Evolutionary conservation across 2,329 filamentous ascomycete species (phyloP).

Genomic region (Ceratocystis cubensis): DNA sequence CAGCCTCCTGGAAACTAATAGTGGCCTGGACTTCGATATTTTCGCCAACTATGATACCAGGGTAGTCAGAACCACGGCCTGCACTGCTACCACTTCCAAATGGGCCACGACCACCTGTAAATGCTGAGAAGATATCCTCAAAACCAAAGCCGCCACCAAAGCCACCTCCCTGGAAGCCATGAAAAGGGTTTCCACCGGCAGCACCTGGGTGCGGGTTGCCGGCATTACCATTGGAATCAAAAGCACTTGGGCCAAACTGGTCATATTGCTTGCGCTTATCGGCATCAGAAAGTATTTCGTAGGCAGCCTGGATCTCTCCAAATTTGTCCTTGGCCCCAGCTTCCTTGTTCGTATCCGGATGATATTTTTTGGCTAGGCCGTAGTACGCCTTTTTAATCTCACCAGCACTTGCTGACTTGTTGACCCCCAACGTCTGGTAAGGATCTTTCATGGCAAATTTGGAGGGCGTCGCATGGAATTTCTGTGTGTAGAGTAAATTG

Average conservation of each 20-base stretch:
- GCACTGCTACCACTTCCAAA: conserved; percentile 44
- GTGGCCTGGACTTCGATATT: conserved; percentile 90
- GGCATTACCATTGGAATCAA: conserved; percentile 60
- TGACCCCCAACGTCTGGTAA: conserved; percentile 75
- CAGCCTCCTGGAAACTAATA: conserved; percentile 92
- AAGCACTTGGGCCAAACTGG: conserved; percentile 76
- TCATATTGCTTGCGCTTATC: conserved; percentile 91
- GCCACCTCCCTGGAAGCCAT: conserved; percentile 48
- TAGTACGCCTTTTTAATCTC: conserved; percentile 99
- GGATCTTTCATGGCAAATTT: conserved; percentile 56
- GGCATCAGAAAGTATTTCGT: conserved; percentile 83
- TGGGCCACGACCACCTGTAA: conserved; percentile 45
- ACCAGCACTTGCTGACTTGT: conserved; percentile 62
- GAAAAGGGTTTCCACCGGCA: conserved; percentile 50
- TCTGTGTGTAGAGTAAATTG: conserved; percentile 26
- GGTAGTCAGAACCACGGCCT: conserved; percentile 55
- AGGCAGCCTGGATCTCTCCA: conserved; percentile 80
- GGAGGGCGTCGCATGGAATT: conserved; percentile 49
- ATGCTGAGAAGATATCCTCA: conserved; percentile 87
- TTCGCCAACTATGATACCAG: conserved; percentile 80
- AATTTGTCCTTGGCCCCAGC: conserved; percentile 88
- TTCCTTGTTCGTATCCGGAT: conserved; percentile 97
- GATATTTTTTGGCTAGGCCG: conserved; percentile 90
- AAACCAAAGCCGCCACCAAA: conserved; percentile 85
- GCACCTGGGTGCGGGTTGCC: conserved; percentile 26